Evolutionary conservation across 352 stramenopile species (phyloP), one percentile per base, ranked within the genome.

Genomic region (Phytophthora cryptogea): DNA sequence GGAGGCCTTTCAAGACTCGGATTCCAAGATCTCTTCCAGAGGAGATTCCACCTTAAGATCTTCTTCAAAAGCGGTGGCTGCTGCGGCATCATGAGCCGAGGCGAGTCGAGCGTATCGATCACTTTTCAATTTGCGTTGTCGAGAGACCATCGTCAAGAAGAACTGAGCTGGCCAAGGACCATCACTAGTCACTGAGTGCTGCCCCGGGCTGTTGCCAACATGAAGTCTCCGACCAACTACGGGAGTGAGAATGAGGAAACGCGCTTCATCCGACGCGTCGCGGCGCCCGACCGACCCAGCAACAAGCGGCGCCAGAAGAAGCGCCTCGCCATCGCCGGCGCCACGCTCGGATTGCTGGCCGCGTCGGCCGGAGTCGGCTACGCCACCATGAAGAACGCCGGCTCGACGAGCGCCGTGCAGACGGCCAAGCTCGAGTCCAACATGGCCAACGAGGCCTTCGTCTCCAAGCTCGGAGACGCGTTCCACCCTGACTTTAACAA

Each of bases 201-300:
- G 20, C 26, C 30, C 54, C 28, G 10, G 36, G 42, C 50, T 66
- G 9, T 35, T 54, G 42, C 49, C 35, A 72, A 33, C 41, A 88
- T 88, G 76, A 88, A 88, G 76, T 74, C 64, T 48, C 76, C 78
- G n/a, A 80, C 64, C 42, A 68, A 68, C 55, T 88, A 88, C 70
- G 76, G 76, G 26, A 83, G 70, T 33, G 75, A 88, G 47, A 88
- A 87, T 52, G 78, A 87, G 46, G 78, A 87, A 43, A 76, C 72
- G 40, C 66, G 59, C 42, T 87, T 87, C 63, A 81, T 85, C 53
- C 72, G 78, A 16, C 78, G 78, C 53, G 74, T 85, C 45, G 78
- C 72, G 10, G 70, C 70, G 37, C 77, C 77, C 3, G 74, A 87
- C 30, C 77, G 72, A 17, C 64, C 65, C 4, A 70, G 63, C 46